These are phyloP conservation scores for Paraphoma chrysanthemicola DNA, from an alignment of 2,329 filamentous ascomycete species.

Conservation along the genomic window DNA sequence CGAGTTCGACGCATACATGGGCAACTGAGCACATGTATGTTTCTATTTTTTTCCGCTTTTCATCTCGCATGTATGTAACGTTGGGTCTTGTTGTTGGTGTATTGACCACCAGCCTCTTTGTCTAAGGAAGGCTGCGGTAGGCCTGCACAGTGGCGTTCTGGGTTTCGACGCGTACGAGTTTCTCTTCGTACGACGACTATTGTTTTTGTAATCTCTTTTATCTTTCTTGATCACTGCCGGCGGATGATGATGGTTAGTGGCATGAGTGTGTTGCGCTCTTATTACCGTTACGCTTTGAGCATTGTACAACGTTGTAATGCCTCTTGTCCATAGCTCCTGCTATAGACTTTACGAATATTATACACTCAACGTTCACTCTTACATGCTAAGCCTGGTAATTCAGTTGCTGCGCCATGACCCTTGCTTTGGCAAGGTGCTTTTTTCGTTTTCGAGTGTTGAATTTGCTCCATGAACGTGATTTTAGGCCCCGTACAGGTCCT, in stretches of 20 bases:
- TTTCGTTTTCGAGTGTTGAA: too few species aligned
- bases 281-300: background rate
- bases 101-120: conserved; percentile 31
- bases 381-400: too few species aligned
- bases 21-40: conserved; percentile 3
- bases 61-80: conserved; percentile 15
- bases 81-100: conserved; percentile 17
- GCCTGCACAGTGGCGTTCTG: conserved; percentile 24
- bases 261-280: background rate
- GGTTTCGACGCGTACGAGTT: conserved; percentile 5
- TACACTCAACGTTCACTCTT: too few species aligned
- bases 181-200: background rate
- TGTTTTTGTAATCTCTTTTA: background rate
- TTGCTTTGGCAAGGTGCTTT: too few species aligned
- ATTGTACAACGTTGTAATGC: background rate
- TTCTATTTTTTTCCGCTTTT: conserved; percentile 3
- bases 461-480: too few species aligned
- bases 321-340: background rate
- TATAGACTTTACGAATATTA: background rate
- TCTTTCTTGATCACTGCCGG: background rate
- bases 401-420: too few species aligned
- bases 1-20: conserved; percentile 38
- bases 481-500: too few species aligned
- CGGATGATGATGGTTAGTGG: background rate
- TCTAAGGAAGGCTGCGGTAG: conserved; percentile 29